These are phyloP conservation scores for Pharnaceum exiguum DNA, from an alignment of 148 eudicot genomes.

Conservation along the genomic window DNA sequence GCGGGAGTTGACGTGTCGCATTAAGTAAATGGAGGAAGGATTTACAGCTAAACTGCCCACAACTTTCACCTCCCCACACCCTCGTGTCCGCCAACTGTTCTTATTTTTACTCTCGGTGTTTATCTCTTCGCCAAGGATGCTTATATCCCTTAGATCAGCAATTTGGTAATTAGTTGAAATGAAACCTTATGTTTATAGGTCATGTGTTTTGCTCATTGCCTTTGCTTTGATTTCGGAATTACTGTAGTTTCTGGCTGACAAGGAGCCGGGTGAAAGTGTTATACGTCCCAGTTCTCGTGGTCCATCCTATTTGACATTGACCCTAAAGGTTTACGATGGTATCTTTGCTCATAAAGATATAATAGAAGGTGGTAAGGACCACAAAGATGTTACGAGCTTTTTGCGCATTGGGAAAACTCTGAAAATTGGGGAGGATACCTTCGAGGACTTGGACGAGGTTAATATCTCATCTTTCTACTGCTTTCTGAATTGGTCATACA, in stretches of 20 bases:
- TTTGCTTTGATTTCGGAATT: conserved; percentile 10
- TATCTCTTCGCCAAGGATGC: no score
- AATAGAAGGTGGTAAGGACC: conserved; percentile 89
- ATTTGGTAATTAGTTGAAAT: background rate
- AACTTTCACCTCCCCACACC: no score
- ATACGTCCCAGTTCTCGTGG: conserved; percentile 96
- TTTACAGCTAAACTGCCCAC: no score
- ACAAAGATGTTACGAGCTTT: conserved; percentile 89
- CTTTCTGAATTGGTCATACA: no score
- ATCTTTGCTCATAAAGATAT: conserved; percentile 94
- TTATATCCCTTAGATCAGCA: no score
- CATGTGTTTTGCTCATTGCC: conserved; percentile 4
- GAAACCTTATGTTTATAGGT: background rate
- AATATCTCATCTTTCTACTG: conserved; percentile 15
- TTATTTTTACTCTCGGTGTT: no score
- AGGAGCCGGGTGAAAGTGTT: conserved; percentile 91
- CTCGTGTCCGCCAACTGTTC: no score
- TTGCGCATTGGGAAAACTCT: conserved; percentile 85
- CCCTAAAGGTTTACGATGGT: conserved; percentile 83
- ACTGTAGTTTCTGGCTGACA: conserved; percentile 61
- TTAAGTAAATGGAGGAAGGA: no score
- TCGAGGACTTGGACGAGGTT: conserved; percentile 97
- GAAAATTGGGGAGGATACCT: conserved; percentile 83
- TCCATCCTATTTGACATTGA: conserved; percentile 74
- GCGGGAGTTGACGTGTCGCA: no score